Base-by-base conservation (phyloP, 2,329 filamentous ascomycete species). In the Nectriaceae sp. region DNA sequence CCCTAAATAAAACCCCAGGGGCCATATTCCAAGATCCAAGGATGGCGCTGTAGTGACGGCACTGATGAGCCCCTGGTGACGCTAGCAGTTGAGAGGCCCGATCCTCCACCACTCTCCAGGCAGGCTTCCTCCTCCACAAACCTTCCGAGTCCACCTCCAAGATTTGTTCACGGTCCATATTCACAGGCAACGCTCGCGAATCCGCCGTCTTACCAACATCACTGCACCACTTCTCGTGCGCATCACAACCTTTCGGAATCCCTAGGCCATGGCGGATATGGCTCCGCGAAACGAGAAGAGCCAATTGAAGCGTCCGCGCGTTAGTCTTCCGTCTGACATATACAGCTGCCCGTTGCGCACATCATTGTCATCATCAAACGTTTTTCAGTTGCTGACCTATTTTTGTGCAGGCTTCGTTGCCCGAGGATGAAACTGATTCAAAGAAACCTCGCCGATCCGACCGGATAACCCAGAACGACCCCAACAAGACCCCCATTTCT, bases 381-480 rank as follows among this genome's bases (percentile, higher is more conserved):
- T 24, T 24, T n/a, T n/a, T n/a, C n/a, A n/a, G 33, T 46, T 33
- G 47, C 65, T 68, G 42, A 68, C 58, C 40, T 47, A 21, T 33
- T 49, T 40, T 36, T 50, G 48, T 13, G 24, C 52, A 92, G 88
- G 80, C 76, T 59, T 89, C 87, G 36, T 75, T 80, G 43, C 84
- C 82, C 59, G 82, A 86, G 46, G 77, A 82, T 59, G 74, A 78
- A 54, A 76, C 79, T 54, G 87, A 91, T 53, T 74, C 79, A 54
- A 97, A 97, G 79, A 96, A 96, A 70, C 85, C 88, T 50, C 87
- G 93, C 54, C 84, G 90, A 49, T 91, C 89, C 38, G 78, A 89
- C 57, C 85, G 89, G 53, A 74, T 90, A 51, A 84, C 81, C 26
- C 81, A 83, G 57, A 75, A 75, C 47, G 58, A 57, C 49, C 67